phyloP scores from a whole-genome alignment of 2,329 filamentous ascomycete species.

The Colletotrichum gloeosporioides region DNA sequence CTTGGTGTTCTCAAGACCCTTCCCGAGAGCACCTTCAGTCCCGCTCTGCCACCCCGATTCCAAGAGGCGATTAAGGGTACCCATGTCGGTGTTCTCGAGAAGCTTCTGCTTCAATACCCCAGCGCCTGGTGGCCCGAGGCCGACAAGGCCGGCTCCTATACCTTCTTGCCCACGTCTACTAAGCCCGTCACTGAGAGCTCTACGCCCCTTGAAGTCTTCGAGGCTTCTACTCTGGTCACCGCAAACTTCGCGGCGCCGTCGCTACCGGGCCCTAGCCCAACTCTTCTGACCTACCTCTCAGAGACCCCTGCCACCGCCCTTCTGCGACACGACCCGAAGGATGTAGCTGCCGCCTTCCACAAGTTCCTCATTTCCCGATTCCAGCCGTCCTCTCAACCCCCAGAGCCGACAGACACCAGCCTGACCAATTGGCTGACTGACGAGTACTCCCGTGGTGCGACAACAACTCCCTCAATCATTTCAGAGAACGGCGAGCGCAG shows the following conservation, averaged over 20 bases:
- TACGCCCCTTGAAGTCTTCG: slow-evolving; percentile 2
- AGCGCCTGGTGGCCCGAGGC: slow-evolving; percentile 19
- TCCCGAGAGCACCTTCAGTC: slow-evolving; percentile 12
- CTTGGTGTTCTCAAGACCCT: slow-evolving; percentile 17
- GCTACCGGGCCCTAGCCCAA: slow-evolving; percentile 10
- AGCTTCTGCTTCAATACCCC: slow-evolving; percentile 16
- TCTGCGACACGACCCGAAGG: slow-evolving; percentile 7
- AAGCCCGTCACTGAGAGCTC: slow-evolving; percentile 13
- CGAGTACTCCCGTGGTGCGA: slow-evolving; percentile 16
- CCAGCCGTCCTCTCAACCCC: slow-evolving; percentile 5
- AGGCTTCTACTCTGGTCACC: slow-evolving; percentile 16
- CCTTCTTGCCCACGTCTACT: slow-evolving; percentile 17
- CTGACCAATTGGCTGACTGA: slow-evolving; percentile 20
- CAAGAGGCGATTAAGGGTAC: slow-evolving; percentile 14
- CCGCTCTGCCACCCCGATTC: slow-evolving; percentile 3
- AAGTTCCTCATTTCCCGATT: slow-evolving; percentile 15
- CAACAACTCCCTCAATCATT: slow-evolving; percentile 14
- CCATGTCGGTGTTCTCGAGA: slow-evolving; percentile 16
- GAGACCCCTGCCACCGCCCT: slow-evolving; percentile 14
- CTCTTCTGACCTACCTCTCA: slow-evolving; percentile 16
- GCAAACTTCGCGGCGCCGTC: slow-evolving; percentile 15
- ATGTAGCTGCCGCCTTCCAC: slow-evolving; percentile 13
- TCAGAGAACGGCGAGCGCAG: slow-evolving; percentile 16
- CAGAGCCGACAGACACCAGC: slow-evolving; percentile 5
- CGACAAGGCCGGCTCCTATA: slow-evolving; percentile 9